Conservation (phyloP, 169 alveolate genomes). For the Blepharisma undulans region DNA sequence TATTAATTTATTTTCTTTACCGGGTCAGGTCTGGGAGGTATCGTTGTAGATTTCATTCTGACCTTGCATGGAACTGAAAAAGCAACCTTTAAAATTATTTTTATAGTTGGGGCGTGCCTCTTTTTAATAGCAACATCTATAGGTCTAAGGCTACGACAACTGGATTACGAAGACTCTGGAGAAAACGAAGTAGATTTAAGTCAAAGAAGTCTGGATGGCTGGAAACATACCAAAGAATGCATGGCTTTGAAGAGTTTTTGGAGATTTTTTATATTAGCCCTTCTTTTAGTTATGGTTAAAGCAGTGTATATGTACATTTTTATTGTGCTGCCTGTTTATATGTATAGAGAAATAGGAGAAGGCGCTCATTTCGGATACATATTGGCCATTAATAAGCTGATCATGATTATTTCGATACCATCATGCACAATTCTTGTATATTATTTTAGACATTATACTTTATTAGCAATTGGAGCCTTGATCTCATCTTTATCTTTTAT, state of each 20-base stretch:
- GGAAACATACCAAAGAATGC: slow-evolving; percentile 25
- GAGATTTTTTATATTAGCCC: slow-evolving; percentile 42
- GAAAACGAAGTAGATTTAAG: neutral
- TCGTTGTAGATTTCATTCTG: neutral
- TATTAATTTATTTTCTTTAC: neutral
- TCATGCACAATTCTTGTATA: slow-evolving; percentile 17
- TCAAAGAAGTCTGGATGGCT: neutral
- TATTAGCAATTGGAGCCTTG: slow-evolving; percentile 46
- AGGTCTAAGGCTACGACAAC: neutral
- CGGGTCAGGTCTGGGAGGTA: neutral
- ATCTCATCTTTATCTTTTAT: slow-evolving; percentile 52
- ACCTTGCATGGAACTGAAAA: neutral
- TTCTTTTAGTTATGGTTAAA: slow-evolving; percentile 35
- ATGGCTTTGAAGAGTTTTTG: slow-evolving; percentile 42
- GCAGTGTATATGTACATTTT: slow-evolving; percentile 42
- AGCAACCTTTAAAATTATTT: neutral
- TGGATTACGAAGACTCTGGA: neutral
- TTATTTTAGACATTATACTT: slow-evolving; percentile 30
- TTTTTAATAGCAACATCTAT: neutral
- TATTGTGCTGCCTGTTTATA: slow-evolving; percentile 50
- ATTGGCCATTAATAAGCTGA: slow-evolving; percentile 41
- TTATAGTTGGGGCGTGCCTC: neutral
- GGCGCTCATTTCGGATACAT: slow-evolving; percentile 52
- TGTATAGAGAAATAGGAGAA: slow-evolving; percentile 59
- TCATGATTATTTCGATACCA: slow-evolving; percentile 40